A percentile compares a stretch with the other conserved stretches of the same genome.
phyloP scores from a whole-genome alignment of 2,329 filamentous ascomycete genomes.

The Fusarium brachygibbosum region DNA sequence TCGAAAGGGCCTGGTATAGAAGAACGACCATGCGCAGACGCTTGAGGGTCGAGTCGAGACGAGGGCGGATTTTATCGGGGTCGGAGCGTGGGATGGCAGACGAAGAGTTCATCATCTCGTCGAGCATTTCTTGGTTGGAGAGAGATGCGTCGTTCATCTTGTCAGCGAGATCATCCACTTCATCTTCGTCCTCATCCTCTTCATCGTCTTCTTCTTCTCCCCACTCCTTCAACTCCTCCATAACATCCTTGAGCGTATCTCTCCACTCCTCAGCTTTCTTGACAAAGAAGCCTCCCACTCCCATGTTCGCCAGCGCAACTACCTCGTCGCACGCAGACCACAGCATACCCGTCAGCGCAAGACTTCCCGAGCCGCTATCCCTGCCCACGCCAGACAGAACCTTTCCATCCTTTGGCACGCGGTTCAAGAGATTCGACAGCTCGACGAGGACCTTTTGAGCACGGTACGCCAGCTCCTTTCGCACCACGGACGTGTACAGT shows the following conservation, averaged over 20 bases:
- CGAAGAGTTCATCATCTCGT: conserved; percentile 75
- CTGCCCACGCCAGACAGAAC: conserved; percentile 54
- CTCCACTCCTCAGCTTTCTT: conserved; percentile 80
- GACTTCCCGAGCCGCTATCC: conserved; percentile 64
- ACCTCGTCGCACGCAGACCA: conserved; percentile 88
- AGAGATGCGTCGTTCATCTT: conserved; percentile 50
- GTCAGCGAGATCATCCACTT: conserved; percentile 59
- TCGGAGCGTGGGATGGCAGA: conserved; percentile 74
- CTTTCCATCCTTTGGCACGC: conserved; percentile 72
- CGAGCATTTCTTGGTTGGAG: conserved; percentile 70
- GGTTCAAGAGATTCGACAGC: conserved; percentile 69
- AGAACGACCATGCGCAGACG: conserved; percentile 76
- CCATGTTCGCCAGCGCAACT: conserved; percentile 72
- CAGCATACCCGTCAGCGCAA: conserved; percentile 79
- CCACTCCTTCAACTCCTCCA: conserved; percentile 91
- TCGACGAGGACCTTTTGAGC: conserved; percentile 73
- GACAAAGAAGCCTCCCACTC: conserved; percentile 77
- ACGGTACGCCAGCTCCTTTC: conserved; percentile 72
- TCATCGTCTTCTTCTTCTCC: conserved; percentile 77
- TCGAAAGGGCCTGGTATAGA: conserved; percentile 77
- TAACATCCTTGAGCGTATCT: conserved; percentile 82
- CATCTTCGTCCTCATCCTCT: conserved; percentile 64
- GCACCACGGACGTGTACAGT: conserved; percentile 73
- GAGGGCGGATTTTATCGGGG: conserved; percentile 72
- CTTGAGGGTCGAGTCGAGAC: conserved; percentile 74